Evolutionary conservation across 2,329 filamentous ascomycete species (phyloP).

Genomic region (Calonectria hawksworthii): DNA sequence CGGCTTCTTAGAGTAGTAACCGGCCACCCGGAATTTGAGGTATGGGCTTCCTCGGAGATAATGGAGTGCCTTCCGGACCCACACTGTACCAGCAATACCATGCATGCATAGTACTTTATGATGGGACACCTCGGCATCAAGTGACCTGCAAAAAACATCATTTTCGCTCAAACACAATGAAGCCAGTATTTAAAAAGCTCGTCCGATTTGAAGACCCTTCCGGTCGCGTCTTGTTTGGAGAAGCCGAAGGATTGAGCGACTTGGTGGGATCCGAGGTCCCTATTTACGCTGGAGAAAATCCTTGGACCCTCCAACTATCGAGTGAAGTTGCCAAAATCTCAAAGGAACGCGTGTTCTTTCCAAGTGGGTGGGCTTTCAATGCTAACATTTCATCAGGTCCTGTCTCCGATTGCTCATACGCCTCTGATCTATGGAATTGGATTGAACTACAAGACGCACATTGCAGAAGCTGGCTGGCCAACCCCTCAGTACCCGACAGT

Average conservation of each 20-base stretch:
- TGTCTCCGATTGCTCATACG: not conserved
- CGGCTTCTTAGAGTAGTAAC: not conserved
- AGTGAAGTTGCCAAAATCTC: not conserved
- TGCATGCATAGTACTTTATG: too few relatives aligned
- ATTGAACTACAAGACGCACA: constrained; percentile 16
- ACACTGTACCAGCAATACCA: not conserved
- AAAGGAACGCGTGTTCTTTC: not conserved
- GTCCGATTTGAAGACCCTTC: constrained; percentile 10
- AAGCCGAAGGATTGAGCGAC: not conserved
- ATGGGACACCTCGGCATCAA: not conserved
- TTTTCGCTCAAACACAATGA: not conserved
- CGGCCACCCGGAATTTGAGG: not conserved
- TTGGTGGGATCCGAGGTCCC: not conserved
- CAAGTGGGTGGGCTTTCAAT: too few relatives aligned
- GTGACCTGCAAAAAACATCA: not conserved
- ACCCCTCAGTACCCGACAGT: constrained; percentile 9
- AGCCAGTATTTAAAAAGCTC: not conserved
- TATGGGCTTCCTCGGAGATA: not conserved
- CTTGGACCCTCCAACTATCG: not conserved
- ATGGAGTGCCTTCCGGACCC: not conserved
- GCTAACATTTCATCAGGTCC: not conserved
- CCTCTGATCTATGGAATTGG: constrained; percentile 19
- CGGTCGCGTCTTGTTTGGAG: constrained; percentile 3
- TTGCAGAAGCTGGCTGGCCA: constrained; percentile 11
- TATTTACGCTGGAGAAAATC: constrained; percentile 2